phyloP scores from a whole-genome alignment of 495 filamentous ascomycete species.

The Cladorrhinum samala region DNA sequence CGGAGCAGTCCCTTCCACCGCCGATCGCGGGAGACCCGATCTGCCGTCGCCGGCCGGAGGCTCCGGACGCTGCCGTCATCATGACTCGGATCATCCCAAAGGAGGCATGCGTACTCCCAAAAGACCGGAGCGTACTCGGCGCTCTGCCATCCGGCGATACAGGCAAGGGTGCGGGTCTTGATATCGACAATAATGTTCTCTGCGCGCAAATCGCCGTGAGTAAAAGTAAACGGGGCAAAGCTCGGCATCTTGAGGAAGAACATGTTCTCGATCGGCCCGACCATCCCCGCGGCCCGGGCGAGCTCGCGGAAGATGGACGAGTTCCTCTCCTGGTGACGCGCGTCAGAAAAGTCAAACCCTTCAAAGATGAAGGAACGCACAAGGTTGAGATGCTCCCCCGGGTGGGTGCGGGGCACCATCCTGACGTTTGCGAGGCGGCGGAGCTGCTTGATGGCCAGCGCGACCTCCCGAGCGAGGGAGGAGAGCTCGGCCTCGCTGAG shows the following conservation, averaged over 20 bases:
- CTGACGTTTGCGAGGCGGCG: neutral
- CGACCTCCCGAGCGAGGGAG: neutral
- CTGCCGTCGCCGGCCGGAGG: neutral
- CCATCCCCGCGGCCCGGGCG: neutral
- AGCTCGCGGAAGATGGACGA: neutral
- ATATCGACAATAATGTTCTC: neutral
- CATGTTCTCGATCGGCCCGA: neutral
- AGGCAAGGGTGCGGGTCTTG: neutral
- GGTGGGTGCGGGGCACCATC: neutral
- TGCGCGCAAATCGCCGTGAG: neutral
- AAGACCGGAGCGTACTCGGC: neutral
- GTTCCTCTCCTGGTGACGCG: neutral
- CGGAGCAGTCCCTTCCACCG: neutral
- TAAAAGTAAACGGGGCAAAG: neutral
- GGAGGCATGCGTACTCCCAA: neutral
- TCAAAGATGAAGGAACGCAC: neutral
- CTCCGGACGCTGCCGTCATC: neutral
- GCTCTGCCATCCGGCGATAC: neutral
- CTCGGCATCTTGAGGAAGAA: neutral
- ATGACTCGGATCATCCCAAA: too few species aligned
- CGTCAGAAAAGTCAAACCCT: neutral
- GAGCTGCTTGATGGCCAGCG: neutral
- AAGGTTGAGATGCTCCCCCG: neutral
- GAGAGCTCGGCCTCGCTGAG: neutral
- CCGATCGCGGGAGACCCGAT: neutral